These are phyloP conservation scores for Raphanus raphanistrum DNA, from an alignment of 345 rosid genomes.

Conservation along the genomic window DNA sequence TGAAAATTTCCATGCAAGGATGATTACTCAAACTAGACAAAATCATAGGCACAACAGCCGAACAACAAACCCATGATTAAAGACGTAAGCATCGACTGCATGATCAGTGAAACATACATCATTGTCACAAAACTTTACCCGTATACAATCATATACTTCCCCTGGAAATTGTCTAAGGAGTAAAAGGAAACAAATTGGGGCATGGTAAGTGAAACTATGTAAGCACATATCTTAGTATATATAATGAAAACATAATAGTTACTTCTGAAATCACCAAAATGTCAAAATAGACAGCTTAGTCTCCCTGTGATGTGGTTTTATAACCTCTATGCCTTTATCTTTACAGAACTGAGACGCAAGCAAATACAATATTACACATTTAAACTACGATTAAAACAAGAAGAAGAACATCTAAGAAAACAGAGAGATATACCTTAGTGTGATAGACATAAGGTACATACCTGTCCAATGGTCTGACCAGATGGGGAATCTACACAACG, in stretches of 20 bases:
- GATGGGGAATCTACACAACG: too few relatives aligned
- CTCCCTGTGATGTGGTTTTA: conserved; percentile 31
- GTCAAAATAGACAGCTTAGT: conserved; percentile 52
- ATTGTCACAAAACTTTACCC: conserved; percentile 62
- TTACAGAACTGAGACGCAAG: too few relatives aligned
- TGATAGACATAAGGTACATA: conserved; percentile 22
- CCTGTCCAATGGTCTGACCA: conserved; percentile 64
- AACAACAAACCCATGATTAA: conserved; percentile 60
- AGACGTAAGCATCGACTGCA: conserved; percentile 79
- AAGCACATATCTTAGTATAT: conserved; percentile 9
- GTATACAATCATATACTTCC: conserved; percentile 75
- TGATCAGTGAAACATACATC: conserved; percentile 73
- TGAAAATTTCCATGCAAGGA: conserved; percentile 73
- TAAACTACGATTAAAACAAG: too few relatives aligned
- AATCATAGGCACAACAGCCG: conserved; percentile 24
- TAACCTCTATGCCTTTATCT: too few relatives aligned
- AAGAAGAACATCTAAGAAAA: too few relatives aligned
- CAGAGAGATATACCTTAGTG: too few relatives aligned
- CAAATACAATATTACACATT: too few relatives aligned
- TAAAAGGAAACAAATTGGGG: conserved; percentile 19
- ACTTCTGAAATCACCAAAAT: too few relatives aligned
- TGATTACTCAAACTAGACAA: conserved; percentile 47
- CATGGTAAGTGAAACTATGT: not conserved
- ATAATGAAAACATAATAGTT: conserved; percentile 12
- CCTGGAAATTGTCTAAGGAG: conserved; percentile 51